Conservation (phyloP, 164 flowering plant genomes). For the Kalanchoe fedtschenkoi region DNA sequence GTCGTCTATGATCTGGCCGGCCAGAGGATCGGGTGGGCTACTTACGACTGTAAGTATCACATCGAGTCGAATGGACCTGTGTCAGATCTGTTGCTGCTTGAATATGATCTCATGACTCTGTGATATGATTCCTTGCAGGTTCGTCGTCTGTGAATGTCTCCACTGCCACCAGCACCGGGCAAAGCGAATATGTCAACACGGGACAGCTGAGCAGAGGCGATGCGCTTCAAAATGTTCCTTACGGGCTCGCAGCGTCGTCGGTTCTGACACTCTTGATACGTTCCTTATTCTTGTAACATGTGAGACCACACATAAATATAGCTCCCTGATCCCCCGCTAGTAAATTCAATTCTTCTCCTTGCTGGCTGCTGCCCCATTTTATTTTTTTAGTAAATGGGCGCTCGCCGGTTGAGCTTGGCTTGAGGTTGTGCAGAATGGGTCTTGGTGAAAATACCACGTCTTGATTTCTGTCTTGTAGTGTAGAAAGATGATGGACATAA, state of each 20-base stretch:
- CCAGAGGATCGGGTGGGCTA: conserved; percentile 84
- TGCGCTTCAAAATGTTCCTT: conserved; percentile 12
- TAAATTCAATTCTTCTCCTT: too few relatives aligned
- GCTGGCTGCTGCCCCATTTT: too few relatives aligned
- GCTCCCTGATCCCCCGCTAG: too few relatives aligned
- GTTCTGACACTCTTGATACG: conserved; percentile 13
- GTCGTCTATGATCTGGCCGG: conserved; percentile 76
- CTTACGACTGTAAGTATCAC: conserved; percentile 61
- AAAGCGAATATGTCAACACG: conserved; percentile 35
- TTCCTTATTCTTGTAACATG: conserved; percentile 7
- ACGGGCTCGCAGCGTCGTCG: conserved; percentile 10
- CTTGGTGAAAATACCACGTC: too few relatives aligned
- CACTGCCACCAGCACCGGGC: conserved; percentile 20
- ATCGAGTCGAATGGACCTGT: neutral
- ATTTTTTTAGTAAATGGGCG: too few relatives aligned
- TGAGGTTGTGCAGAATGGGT: too few relatives aligned
- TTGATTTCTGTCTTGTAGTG: too few relatives aligned
- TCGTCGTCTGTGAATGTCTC: conserved; percentile 58
- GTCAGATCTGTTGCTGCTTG: neutral
- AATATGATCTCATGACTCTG: neutral
- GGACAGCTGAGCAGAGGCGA: conserved; percentile 34
- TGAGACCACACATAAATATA: too few relatives aligned
- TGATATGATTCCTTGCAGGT: conserved; percentile 20
- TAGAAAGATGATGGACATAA: too few relatives aligned
- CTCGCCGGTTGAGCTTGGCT: too few relatives aligned